Evolutionary conservation across 257 asterid genomes (phyloP).

Genomic region (Thymus quinquecostatus): DNA sequence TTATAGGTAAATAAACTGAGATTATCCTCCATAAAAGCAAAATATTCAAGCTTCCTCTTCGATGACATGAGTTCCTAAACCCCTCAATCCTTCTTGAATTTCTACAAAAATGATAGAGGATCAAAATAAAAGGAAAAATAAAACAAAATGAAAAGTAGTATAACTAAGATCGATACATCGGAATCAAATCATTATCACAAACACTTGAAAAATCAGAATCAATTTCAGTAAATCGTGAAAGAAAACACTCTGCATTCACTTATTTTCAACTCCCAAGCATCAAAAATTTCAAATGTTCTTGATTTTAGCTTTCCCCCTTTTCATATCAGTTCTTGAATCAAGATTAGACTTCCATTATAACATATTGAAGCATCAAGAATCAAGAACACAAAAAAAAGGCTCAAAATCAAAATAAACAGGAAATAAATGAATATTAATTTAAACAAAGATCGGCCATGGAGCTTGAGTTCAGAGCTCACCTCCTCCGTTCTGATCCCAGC

Average conservation of each 20-base stretch:
- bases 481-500: slow-evolving; percentile 90
- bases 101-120: too few species aligned
- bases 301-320: not conserved
- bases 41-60: too few species aligned
- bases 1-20: too few species aligned
- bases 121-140: too few species aligned
- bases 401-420: not conserved
- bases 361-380: not conserved
- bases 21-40: too few species aligned
- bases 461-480: slow-evolving; percentile 45
- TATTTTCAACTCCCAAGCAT: slow-evolving; percentile 4
- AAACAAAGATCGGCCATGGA: not conserved
- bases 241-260: not conserved
- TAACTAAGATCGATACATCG: not conserved
- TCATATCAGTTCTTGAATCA: not conserved
- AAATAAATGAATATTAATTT: not conserved
- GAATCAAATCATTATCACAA: not conserved
- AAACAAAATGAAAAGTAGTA: too few species aligned
- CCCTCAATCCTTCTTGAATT: too few species aligned
- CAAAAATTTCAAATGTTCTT: not conserved
- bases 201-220: slow-evolving; percentile 12
- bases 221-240: not conserved
- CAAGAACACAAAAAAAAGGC: not conserved
- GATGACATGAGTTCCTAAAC: too few species aligned
- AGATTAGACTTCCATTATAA: not conserved